phyloP scores from a whole-genome alignment of 768 basidiomycete species.

The Hydnum rufescens region DNA sequence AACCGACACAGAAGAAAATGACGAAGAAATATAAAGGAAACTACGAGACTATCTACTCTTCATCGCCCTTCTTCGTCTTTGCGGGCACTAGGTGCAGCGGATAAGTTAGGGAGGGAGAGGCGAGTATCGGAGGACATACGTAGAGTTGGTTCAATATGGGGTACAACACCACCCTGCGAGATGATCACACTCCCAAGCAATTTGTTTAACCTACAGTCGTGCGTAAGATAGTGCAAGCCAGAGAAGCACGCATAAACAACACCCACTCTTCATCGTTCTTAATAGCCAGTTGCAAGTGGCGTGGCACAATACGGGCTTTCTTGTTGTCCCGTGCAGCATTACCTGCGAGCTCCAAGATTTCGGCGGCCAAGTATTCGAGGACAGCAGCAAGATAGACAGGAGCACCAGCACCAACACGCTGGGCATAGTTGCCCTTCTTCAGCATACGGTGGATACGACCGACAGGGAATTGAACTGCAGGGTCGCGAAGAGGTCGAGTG shows the following conservation, averaged over 20 bases:
- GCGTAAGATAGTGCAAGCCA: no score
- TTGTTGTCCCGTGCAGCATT: conserved; percentile 81
- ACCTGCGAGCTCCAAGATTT: conserved; percentile 83
- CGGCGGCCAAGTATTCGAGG: conserved; percentile 80
- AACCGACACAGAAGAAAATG: no score
- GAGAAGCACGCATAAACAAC: no score
- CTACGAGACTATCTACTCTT: background rate
- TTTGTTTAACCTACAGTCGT: conserved; percentile 19
- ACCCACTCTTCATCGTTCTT: conserved; percentile 72
- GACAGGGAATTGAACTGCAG: conserved; percentile 52
- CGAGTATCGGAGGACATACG: conserved; percentile 2
- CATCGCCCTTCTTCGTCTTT: conserved; percentile 3
- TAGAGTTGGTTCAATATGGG: conserved; percentile 22
- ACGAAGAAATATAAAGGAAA: background rate
- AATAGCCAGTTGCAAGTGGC: conserved; percentile 83
- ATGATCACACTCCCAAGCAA: conserved; percentile 28
- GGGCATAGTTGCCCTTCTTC: conserved; percentile 76
- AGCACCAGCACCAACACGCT: conserved; percentile 77
- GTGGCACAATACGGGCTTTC: conserved; percentile 87
- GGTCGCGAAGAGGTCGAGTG: no score
- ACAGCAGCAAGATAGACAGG: conserved; percentile 88
- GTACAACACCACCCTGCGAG: conserved; percentile 27
- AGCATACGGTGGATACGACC: conserved; percentile 82
- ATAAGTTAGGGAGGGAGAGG: background rate
- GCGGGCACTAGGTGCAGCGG: background rate